Evolutionary conservation across 306 rosid genomes (phyloP).

Genomic region (Dicorynia guianensis): DNA sequence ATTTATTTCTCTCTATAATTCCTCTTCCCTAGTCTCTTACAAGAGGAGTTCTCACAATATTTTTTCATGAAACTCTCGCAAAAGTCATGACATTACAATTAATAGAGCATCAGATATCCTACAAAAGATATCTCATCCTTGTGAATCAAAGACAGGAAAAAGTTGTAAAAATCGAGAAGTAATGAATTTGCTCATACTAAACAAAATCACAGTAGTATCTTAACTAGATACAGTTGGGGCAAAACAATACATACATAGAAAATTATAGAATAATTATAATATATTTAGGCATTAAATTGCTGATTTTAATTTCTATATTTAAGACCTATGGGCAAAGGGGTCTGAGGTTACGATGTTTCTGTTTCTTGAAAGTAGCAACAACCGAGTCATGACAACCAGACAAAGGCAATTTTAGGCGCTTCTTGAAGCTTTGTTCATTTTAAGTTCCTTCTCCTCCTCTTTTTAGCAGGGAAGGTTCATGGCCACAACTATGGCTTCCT

Average conservation of each 20-base stretch:
- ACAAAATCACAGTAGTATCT: constrained; percentile 12
- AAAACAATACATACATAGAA: constrained; percentile 20
- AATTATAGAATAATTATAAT: not conserved
- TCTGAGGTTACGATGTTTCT: constrained; percentile 12
- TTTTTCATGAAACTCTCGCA: no score
- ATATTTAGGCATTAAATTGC: not conserved
- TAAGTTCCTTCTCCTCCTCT: constrained; percentile 10
- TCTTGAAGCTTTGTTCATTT: constrained; percentile 21
- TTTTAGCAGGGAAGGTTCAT: constrained; percentile 39
- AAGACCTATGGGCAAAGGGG: constrained; percentile 5
- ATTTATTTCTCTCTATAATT: no score
- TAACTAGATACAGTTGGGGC: not conserved
- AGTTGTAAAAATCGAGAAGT: constrained; percentile 18
- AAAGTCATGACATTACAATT: no score
- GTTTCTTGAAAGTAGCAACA: constrained; percentile 38
- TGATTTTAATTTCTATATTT: constrained; percentile 20
- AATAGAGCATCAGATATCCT: constrained; percentile 45
- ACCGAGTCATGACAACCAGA: constrained; percentile 43
- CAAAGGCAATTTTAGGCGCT: constrained; percentile 22
- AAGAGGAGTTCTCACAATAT: no score
- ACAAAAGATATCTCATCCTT: constrained; percentile 16
- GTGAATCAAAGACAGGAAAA: not conserved
- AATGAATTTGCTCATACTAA: not conserved
- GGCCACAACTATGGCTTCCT: constrained; percentile 60
- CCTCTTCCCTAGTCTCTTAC: no score